phyloP scores from a whole-genome alignment of 2,329 filamentous ascomycete species.

The Stachybotrys chlorohalonatus region DNA sequence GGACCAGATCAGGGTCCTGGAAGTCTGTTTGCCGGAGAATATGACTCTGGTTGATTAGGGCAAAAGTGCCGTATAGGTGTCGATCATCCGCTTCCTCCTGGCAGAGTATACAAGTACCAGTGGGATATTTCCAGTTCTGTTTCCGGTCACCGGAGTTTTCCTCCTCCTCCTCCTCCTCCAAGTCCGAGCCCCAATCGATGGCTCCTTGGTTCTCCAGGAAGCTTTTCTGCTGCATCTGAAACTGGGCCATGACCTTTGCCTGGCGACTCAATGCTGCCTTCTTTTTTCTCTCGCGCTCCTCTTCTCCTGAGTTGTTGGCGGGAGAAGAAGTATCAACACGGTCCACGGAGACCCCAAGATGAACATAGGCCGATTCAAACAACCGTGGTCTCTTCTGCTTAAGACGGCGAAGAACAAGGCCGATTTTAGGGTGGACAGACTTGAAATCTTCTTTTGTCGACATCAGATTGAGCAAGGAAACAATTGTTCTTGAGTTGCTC shows the following conservation, averaged over 20 bases:
- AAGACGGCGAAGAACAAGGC: conserved; percentile 73
- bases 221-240: conserved; percentile 93
- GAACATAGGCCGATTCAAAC: conserved; percentile 60
- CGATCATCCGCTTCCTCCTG: conserved; percentile 92
- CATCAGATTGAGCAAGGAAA: conserved; percentile 53
- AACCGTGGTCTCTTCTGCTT: conserved; percentile 69
- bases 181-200: conserved; percentile 75
- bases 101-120: conserved; percentile 88
- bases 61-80: conserved; percentile 86
- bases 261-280: conserved; percentile 82
- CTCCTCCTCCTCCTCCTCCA: conserved; percentile 68
- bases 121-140: conserved; percentile 73
- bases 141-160: conserved; percentile 54
- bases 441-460: conserved; percentile 66
- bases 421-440: conserved; percentile 75
- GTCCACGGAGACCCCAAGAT: conserved; percentile 61
- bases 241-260: conserved; percentile 92
- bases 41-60: conserved; percentile 75
- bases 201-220: conserved; percentile 85
- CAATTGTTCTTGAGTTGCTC: conserved; percentile 51
- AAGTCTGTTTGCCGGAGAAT: conserved; percentile 83
- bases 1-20: conserved; percentile 71
- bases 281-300: conserved; percentile 78
- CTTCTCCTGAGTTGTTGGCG: conserved; percentile 57
- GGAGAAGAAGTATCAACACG: conserved; percentile 75